Conservation (phyloP, 1,284 basidiomycete species). For the Papiliotrema fonsecae region DNA sequence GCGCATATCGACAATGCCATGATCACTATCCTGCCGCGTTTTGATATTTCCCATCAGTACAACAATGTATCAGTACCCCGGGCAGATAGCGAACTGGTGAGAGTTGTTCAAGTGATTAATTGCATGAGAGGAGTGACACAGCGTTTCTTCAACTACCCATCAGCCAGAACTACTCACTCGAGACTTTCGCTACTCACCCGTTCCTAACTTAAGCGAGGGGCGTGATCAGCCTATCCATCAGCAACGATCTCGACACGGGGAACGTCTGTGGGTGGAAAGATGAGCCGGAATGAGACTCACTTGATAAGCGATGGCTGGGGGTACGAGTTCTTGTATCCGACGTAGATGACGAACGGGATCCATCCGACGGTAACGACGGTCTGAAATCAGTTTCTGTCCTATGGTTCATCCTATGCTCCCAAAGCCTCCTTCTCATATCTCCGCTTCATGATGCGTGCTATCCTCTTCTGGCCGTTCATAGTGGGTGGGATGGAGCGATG, state of each 20-base stretch:
- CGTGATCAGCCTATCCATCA: conserved; percentile 66
- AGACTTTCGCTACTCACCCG: background rate
- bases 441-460: too few species aligned
- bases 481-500: background rate
- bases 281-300: too few species aligned
- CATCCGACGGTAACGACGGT: conserved; percentile 84
- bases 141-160: too few species aligned
- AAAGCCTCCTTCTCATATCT: background rate
- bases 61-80: too few species aligned
- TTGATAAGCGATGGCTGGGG: conserved; percentile 91
- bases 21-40: too few species aligned
- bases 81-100: too few species aligned
- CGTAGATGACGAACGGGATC: conserved; percentile 90
- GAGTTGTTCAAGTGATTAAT: too few species aligned
- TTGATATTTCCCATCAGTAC: too few species aligned
- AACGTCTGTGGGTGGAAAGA: conserved; percentile 3
- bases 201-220: conserved; percentile 66
- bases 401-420: background rate
- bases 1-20: too few species aligned
- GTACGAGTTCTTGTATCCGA: conserved; percentile 81
- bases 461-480: too few species aligned
- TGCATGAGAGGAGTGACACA: too few species aligned
- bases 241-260: conserved; percentile 7
- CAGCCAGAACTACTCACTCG: too few species aligned
- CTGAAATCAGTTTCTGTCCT: conserved; percentile 49